Evolutionary conservation across 169 alveolate genomes (phyloP).

Genomic region (Cryptosporidium ryanae): DNA sequence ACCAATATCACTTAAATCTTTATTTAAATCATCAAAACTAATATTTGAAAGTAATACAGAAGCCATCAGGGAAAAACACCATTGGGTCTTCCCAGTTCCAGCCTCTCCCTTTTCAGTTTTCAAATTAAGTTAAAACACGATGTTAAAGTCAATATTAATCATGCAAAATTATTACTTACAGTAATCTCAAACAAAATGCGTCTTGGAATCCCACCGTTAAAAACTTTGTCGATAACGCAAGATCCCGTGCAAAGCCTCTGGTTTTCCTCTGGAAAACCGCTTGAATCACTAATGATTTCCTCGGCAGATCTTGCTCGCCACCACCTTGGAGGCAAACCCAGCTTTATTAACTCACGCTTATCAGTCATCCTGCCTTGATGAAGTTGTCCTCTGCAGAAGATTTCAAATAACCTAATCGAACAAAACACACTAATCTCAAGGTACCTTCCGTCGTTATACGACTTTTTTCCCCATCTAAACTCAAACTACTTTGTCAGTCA

Average conservation of each 20-base stretch:
- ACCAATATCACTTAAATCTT: constrained; percentile 3
- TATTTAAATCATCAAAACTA: background rate
- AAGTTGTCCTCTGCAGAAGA: background rate
- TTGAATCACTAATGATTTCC: constrained; percentile 29
- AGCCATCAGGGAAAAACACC: constrained; percentile 41
- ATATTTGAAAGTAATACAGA: constrained; percentile 42
- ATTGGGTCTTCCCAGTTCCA: constrained; percentile 69
- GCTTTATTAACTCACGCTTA: background rate
- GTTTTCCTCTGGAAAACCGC: background rate
- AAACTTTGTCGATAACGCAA: constrained; percentile 2
- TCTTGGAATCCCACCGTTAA: constrained; percentile 68
- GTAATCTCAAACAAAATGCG: constrained; percentile 52
- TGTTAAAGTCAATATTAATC: no score
- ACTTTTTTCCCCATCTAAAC: no score
- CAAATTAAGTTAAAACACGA: no score
- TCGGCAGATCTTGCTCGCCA: constrained; percentile 66
- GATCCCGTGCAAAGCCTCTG: constrained; percentile 56
- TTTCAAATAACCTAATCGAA: no score
- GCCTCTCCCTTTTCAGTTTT: constrained; percentile 56
- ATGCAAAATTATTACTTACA: constrained; percentile 15
- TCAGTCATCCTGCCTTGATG: background rate
- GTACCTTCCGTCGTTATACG: no score
- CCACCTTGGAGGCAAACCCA: constrained; percentile 14
- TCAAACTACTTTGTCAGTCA: no score
- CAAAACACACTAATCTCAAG: no score